Evolutionary conservation across 768 basidiomycete species (phyloP), one percentile per base, ranked within the genome.

Genomic region (Strobilomyces echinocephalus): DNA sequence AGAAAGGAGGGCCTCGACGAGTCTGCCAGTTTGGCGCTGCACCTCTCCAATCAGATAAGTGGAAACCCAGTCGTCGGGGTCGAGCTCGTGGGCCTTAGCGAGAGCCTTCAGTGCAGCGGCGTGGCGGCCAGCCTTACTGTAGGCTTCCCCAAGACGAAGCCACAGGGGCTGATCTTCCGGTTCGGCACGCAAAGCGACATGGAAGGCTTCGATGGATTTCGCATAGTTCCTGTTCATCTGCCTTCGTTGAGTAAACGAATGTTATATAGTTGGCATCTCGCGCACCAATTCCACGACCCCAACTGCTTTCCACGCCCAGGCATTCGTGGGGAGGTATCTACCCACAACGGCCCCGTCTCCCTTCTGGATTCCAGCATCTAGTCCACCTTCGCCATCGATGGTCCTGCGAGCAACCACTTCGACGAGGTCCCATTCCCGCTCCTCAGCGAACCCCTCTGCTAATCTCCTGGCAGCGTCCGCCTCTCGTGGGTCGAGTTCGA

Each of bases 271-370:
- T 60, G 49, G 45, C 33, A 45, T 15, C 20, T 20, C 41, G 73
- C 87, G 69, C 63, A 94, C 95, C 72, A 95, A 73, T 67, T 95
- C 93, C 2, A 94, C 94, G 1, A 91, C 82, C 1, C 93, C 97
- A 34, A 92, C 72, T 20, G 94, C 95, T 70, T 97, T 97, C 95
- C 95, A 99, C 4, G 97, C 97, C 97, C 97, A 99, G 8, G 87
- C 80, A 61, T 95, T 94, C 35, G 82, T 83, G 0, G 90, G 87
- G 40, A 83, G 74, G 65, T 85, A 85, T 60, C 80, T 74, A 3
- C 69, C 65, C 5, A 72, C 65, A n/a, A 70, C 68, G 4, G 65
- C 66, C 11, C 66, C 66, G 45, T 78, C 77, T 8, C 75, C 72
- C 49, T 61, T 70, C 58, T 72, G 76, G 46, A 80, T 71, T 12